phyloP scores from a whole-genome alignment of 106 monocot genomes.

The Dendrobium huoshanense region DNA sequence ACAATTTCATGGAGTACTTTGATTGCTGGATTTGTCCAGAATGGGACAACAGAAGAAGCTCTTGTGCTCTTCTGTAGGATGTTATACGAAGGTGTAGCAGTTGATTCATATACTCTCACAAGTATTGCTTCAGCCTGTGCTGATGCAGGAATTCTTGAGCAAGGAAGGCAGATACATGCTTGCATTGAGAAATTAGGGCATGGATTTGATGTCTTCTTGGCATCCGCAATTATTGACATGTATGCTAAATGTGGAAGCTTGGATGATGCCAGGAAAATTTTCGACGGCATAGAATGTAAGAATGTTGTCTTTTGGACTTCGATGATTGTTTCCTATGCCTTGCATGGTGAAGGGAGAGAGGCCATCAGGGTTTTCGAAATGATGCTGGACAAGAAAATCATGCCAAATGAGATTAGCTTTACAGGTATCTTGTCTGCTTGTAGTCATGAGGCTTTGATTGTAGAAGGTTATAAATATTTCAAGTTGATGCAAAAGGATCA shows the following conservation, averaged over 20 bases:
- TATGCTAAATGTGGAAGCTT: constrained; percentile 84
- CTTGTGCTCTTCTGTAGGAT: constrained; percentile 40
- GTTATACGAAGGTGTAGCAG: constrained; percentile 24
- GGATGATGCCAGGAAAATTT: constrained; percentile 45
- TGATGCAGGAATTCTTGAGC: constrained; percentile 44
- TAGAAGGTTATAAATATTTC: constrained; percentile 54
- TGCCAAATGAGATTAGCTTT: constrained; percentile 74
- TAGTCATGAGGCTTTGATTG: constrained; percentile 52
- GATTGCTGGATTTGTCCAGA: constrained; percentile 68
- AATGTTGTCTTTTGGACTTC: constrained; percentile 72
- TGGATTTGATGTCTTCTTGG: constrained; percentile 36
- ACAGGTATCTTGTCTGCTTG: constrained; percentile 67
- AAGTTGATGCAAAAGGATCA: constrained; percentile 52
- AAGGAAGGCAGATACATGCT: constrained; percentile 68
- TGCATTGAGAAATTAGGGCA: constrained; percentile 56
- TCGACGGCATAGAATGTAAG: constrained; percentile 11
- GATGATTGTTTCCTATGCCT: constrained; percentile 52
- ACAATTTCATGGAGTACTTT: constrained; percentile 63
- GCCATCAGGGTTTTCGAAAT: constrained; percentile 45
- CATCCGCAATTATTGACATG: constrained; percentile 64
- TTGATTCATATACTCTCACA: constrained; percentile 52
- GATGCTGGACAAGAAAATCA: constrained; percentile 55
- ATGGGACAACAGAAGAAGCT: constrained; percentile 53
- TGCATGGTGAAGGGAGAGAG: constrained; percentile 48
- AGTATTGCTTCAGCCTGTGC: constrained; percentile 63